Conservation (phyloP, 805 yeast genomes). For the Helenozyma baotianmanensis region DNA sequence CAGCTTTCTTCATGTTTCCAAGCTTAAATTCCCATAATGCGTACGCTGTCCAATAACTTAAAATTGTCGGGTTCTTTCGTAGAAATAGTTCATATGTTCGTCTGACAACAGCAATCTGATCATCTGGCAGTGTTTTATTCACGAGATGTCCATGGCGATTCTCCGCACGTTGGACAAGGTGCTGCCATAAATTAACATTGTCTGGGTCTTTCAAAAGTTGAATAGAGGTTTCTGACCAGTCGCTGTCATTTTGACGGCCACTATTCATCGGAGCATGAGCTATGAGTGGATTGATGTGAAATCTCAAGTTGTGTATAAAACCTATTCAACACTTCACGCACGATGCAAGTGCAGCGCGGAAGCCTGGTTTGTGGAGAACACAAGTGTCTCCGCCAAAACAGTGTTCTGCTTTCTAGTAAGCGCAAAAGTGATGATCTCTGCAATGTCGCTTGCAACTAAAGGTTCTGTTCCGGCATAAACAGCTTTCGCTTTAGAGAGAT, state of each 20-base stretch:
- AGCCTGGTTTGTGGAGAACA: constrained; percentile 85
- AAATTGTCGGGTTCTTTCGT: constrained; percentile 44
- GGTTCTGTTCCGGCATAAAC: constrained; percentile 69
- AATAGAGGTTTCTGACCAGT: no score
- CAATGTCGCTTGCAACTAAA: constrained; percentile 67
- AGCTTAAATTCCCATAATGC: constrained; percentile 45
- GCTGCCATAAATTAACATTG: constrained; percentile 34
- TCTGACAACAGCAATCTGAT: constrained; percentile 30
- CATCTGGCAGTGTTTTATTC: constrained; percentile 28
- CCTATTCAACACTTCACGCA: no score
- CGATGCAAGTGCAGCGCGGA: constrained; percentile 59
- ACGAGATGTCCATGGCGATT: constrained; percentile 23
- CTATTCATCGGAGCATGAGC: no score
- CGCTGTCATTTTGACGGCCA: no score
- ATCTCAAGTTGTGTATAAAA: no score
- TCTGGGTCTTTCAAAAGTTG: constrained; percentile 24
- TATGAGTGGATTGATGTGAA: no score
- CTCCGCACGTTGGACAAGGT: constrained; percentile 29
- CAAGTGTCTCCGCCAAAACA: constrained; percentile 74
- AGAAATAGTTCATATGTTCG: constrained; percentile 41
- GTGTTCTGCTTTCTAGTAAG: constrained; percentile 65
- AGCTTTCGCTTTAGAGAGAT: constrained; percentile 51
- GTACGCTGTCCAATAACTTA: constrained; percentile 55
- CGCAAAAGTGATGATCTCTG: constrained; percentile 66
- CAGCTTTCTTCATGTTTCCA: constrained; percentile 37